Evolutionary conservation across 1,139 yeast species (phyloP).

Genomic region (Taphrina betulina): DNA sequence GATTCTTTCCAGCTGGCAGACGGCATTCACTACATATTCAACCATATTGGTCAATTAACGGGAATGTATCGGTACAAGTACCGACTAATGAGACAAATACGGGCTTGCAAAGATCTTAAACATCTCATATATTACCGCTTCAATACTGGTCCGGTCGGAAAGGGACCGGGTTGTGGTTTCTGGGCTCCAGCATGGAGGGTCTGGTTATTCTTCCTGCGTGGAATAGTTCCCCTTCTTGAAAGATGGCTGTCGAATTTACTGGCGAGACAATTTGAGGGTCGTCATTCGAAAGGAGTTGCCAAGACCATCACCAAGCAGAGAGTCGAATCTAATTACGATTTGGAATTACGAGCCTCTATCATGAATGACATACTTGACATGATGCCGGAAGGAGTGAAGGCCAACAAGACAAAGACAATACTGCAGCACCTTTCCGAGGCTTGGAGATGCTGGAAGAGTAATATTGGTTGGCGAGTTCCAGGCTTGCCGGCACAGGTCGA

Average conservation of each 20-base stretch:
- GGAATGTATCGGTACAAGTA: slow-evolving; percentile 97
- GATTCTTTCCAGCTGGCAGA: slow-evolving; percentile 95
- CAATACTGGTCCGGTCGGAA: slow-evolving; percentile 70
- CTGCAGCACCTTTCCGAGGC: slow-evolving; percentile 95
- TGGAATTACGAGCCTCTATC: slow-evolving; percentile 90
- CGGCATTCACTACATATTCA: slow-evolving; percentile 82
- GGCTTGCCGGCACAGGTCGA: slow-evolving; percentile 92
- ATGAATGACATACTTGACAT: slow-evolving; percentile 93
- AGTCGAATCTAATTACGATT: slow-evolving; percentile 88
- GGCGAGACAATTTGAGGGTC: slow-evolving; percentile 93
- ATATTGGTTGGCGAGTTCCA: slow-evolving; percentile 96
- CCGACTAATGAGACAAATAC: slow-evolving; percentile 95
- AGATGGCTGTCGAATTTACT: slow-evolving; percentile 92
- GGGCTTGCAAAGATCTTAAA: slow-evolving; percentile 92
- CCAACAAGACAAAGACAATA: slow-evolving; percentile 80
- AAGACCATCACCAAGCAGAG: slow-evolving; percentile 94
- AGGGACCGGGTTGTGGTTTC: slow-evolving; percentile 98
- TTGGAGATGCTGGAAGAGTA: slow-evolving; percentile 99
- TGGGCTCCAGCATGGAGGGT: slow-evolving; percentile 99
- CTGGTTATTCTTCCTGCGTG: slow-evolving; percentile 89
- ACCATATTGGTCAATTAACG: slow-evolving; percentile 91
- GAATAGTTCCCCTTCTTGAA: slow-evolving; percentile 87
- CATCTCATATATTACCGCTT: slow-evolving; percentile 84
- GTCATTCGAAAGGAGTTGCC: slow-evolving; percentile 86
- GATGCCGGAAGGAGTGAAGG: slow-evolving; percentile 94